Evolutionary conservation across 2,329 filamentous ascomycete species (phyloP).

Genomic region (Arthrobotrys conoides): DNA sequence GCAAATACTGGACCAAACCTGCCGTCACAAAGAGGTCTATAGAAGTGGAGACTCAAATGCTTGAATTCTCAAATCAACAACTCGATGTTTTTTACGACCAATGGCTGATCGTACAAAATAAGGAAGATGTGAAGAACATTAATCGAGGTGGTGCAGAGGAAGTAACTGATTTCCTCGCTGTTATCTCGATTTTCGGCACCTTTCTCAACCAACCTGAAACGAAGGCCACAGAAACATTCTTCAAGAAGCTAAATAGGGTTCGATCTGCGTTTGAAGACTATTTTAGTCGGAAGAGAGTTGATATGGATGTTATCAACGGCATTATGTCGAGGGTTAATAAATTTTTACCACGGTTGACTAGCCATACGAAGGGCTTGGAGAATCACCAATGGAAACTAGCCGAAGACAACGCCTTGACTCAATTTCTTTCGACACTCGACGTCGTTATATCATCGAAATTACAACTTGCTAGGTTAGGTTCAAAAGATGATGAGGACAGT

Average conservation of each 20-base stretch:
- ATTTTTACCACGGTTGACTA: slow-evolving; percentile 36
- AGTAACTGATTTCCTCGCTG: slow-evolving; percentile 31
- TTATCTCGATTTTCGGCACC: slow-evolving; percentile 46
- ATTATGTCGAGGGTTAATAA: slow-evolving; percentile 18
- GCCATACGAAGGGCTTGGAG: slow-evolving; percentile 25
- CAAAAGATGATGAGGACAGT: slow-evolving; percentile 30
- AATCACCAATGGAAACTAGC: slow-evolving; percentile 20
- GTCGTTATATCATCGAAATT: slow-evolving; percentile 43
- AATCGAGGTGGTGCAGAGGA: slow-evolving; percentile 20
- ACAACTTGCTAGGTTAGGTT: slow-evolving; percentile 27
- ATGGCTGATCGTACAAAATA: slow-evolving; percentile 16
- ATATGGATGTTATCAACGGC: slow-evolving; percentile 27
- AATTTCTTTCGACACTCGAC: slow-evolving; percentile 31
- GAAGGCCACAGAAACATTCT: slow-evolving; percentile 43
- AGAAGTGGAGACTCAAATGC: slow-evolving; percentile 52
- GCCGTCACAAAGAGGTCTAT: slow-evolving; percentile 41
- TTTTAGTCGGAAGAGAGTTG: slow-evolving; percentile 21
- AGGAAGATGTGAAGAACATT: slow-evolving; percentile 20
- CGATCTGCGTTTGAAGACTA: slow-evolving; percentile 34
- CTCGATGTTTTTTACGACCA: slow-evolving; percentile 46
- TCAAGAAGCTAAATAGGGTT: slow-evolving; percentile 40
- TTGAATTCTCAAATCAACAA: slow-evolving; percentile 46
- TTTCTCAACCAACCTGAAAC: slow-evolving; percentile 50
- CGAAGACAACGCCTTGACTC: slow-evolving; percentile 48
- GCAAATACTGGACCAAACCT: slow-evolving; percentile 42